These are phyloP conservation scores for Suillus alpinus DNA, from an alignment of 768 basidiomycete genomes.

Conservation along the genomic window DNA sequence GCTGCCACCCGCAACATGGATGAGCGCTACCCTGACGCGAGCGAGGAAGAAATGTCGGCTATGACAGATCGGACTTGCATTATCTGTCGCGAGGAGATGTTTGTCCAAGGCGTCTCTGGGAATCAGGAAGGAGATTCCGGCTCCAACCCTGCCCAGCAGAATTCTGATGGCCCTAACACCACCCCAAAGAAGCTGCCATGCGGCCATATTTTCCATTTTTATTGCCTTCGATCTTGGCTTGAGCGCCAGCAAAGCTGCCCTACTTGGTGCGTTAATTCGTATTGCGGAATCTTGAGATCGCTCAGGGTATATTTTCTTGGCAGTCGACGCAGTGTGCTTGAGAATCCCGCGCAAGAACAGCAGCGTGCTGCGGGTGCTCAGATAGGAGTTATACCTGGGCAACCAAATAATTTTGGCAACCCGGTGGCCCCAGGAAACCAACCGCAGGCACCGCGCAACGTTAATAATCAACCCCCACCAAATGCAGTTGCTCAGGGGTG, in stretches of 20 bases:
- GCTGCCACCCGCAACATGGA: conserved; percentile 97
- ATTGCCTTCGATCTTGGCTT: conserved; percentile 95
- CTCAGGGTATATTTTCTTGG: conserved; percentile 8
- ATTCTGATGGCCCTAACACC: conserved; percentile 77
- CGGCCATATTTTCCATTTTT: conserved; percentile 97
- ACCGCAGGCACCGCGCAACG: conserved; percentile 39
- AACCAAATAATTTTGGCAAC: conserved; percentile 28
- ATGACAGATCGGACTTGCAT: conserved; percentile 94
- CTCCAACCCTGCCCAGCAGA: conserved; percentile 16
- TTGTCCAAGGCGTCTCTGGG: conserved; percentile 33
- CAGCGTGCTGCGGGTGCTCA: conserved; percentile 25
- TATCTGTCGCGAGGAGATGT: conserved; percentile 97
- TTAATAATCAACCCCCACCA: conserved; percentile 38
- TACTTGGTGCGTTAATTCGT: conserved; percentile 70
- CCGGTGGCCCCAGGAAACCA: conserved; percentile 19
- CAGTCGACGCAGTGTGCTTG: conserved; percentile 78
- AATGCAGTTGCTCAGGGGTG: conserved; percentile 34
- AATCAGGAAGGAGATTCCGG: conserved; percentile 20
- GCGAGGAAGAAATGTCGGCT: conserved; percentile 73
- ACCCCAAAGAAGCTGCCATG: conserved; percentile 97
- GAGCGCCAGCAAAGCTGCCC: conserved; percentile 99
- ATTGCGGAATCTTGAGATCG: conserved; percentile 2
- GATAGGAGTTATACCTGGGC: conserved; percentile 30
- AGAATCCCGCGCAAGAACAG: conserved; percentile 38
- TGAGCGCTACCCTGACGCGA: conserved; percentile 89